Evolutionary conservation across 2,329 filamentous ascomycete genomes (phyloP).

Genomic region (Xylaria multiplex): DNA sequence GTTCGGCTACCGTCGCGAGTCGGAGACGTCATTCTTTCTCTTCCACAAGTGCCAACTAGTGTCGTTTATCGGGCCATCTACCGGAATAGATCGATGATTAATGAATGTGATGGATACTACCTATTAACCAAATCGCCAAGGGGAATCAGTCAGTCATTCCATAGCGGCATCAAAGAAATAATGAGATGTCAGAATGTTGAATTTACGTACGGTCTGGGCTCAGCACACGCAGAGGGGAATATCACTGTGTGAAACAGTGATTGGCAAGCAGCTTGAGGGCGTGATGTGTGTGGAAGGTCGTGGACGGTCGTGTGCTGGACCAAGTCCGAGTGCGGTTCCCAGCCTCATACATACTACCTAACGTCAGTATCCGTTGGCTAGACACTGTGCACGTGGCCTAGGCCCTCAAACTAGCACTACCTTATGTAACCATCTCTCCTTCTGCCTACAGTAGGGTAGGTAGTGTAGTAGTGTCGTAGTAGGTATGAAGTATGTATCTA

Average conservation of each 20-base stretch:
- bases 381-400: slow-evolving; percentile 31
- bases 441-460: no score
- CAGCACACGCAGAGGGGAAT: not conserved
- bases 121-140: slow-evolving; percentile 1
- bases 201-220: slow-evolving; percentile 5
- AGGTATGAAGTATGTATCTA: no score
- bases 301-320: slow-evolving; percentile 25
- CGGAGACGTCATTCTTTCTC: slow-evolving; percentile 48
- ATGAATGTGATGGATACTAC: not conserved
- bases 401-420: not conserved
- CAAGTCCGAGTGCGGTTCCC: slow-evolving; percentile 20
- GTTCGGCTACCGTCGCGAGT: slow-evolving; percentile 54
- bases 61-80: slow-evolving; percentile 31
- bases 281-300: slow-evolving; percentile 15
- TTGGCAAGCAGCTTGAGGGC: slow-evolving; percentile 18
- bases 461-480: no score
- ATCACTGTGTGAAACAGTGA: slow-evolving; percentile 9
- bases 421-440: no score
- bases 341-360: slow-evolving; percentile 2
- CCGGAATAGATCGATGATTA: not conserved
- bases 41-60: slow-evolving; percentile 17
- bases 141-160: slow-evolving; percentile 5
- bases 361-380: slow-evolving; percentile 19
- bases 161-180: slow-evolving; percentile 2
- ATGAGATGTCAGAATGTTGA: not conserved